These are phyloP conservation scores for Fusarium sp. DNA, from an alignment of 2,329 filamentous ascomycete genomes.

Conservation along the genomic window DNA sequence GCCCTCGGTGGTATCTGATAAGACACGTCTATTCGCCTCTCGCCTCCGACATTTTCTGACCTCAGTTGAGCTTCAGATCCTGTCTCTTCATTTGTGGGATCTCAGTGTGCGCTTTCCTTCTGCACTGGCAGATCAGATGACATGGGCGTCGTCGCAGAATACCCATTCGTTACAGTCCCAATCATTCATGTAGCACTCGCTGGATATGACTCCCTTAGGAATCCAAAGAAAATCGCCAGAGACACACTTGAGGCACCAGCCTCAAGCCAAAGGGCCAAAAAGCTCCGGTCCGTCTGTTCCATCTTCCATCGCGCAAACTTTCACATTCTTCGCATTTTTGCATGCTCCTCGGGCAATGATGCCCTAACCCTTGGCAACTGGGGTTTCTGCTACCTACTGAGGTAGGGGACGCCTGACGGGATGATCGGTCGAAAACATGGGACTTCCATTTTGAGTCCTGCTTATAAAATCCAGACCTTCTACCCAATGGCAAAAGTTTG, in stretches of 20 bases:
- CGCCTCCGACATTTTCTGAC: no score
- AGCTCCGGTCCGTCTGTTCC: no score
- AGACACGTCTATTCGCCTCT: no score
- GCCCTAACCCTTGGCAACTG: no score
- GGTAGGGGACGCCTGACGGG: not conserved
- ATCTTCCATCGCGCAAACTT: no score
- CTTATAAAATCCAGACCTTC: not conserved
- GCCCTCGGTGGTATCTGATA: no score
- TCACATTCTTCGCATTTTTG: no score
- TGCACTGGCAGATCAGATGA: not conserved
- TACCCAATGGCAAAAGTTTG: not conserved
- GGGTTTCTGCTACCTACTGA: not conserved
- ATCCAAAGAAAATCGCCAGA: not conserved
- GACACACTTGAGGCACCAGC: not conserved
- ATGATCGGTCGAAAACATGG: not conserved
- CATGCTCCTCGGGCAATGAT: no score
- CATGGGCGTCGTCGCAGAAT: not conserved
- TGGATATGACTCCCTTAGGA: not conserved
- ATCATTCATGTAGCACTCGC: not conserved
- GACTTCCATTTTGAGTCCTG: not conserved
- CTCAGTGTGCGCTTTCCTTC: not conserved
- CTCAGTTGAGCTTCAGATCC: no score
- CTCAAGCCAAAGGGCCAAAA: no score
- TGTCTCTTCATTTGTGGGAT: no score
- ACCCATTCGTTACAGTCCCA: accelerated